Base-by-base conservation (phyloP, 2,329 filamentous ascomycete species). In the Trichoderma gracile region DNA sequence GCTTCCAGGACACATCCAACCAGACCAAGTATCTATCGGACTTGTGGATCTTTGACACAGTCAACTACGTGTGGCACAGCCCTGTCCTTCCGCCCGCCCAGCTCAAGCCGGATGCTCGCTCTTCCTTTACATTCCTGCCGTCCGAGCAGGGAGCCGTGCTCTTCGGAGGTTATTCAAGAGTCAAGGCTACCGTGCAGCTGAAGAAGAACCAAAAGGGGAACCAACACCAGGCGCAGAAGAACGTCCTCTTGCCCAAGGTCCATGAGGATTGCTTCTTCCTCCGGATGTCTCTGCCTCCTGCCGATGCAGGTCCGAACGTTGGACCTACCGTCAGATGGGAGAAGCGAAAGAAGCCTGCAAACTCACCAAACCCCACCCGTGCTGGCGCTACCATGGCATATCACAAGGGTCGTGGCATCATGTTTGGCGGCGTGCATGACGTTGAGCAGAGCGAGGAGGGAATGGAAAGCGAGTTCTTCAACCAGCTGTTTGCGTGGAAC, bases 401-500 rank as follows among this genome's bases (percentile, higher is more conserved):
- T 75, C 95, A 99, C 78, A 95, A 94, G 77, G 93, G 94, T 0
- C 87, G 95, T 66, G 95, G 95, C 0, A 94, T 99, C 64, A 79
- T 92, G 71, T 98, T 98, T 74, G 95, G 95, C 50, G 95, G 95
- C 59, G 95, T 99, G 4, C 92, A 97, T 71, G 93, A 97, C 70
- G 90, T 96, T 0, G 92, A 96, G 75, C 86, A 93, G 74, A 94
- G 86, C 68, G 93, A 97, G 74, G 95, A 99, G 75, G 93, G 91
- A 3, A 96, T 99, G 69, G 94, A 99, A 62, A 96, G 92, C 73
- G 93, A 97, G 75, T 99, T 99, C 78, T 99, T 98, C 80, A 94
- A 97, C 71, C 86, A 89, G 63, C 78, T 98, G 25, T 96, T 91
- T 72, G 91, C 93, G 5, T 98, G 93, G 92, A 97, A 96, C 73